Evolutionary conservation across 768 basidiomycete species (phyloP), one percentile per base, ranked within the genome.

Genomic region (Suillus hirtellus): DNA sequence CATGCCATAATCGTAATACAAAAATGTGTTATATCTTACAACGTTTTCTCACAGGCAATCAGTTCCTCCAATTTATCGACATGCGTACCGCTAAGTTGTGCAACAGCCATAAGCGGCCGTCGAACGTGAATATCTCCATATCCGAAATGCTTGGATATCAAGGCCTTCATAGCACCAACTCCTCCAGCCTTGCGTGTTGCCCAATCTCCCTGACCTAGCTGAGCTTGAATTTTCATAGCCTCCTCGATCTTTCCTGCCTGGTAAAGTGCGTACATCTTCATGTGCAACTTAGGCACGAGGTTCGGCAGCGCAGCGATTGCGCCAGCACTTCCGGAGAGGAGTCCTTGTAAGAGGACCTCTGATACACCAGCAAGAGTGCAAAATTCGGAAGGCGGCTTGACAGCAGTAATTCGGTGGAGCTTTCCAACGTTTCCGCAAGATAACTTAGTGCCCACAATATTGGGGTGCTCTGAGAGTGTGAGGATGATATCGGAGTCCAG

Each of bases 371-470:
- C 84, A 69, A 89, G 88, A n/a, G 91, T 85, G 4, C 87, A 83
- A 67, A 91, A 89, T 47, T 86, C 78, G 3, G 77, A 70, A 4
- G 79, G 66, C 7, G 84, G 75, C 65, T 86, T 85, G 40, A 82
- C 78, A 4, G 86, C 84, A 14, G 88, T 83, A 50, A 95, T 79
- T 19, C 93, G 87, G 60, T 89, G 86, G 52, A 93, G 85, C 74
- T 94, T 95, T 24, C 92, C 92, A 63, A 95, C 86, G 68, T 87
- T 89, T 5, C 89, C 92, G 72, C 92, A 94, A 38, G 93, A 94
- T 27, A 95, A 81, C 76, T 91, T 95, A 59, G 84, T 87, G 63
- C 93, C 93, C 64, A 94, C 89, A 67, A 93, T 92, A 76, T 95
- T 94, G 7, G 90, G 90, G 72, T 93, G 92, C 52, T 82, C 74